Base-by-base conservation (phyloP, 257 asterid genomes). In the Gardenia jasminoides region DNA sequence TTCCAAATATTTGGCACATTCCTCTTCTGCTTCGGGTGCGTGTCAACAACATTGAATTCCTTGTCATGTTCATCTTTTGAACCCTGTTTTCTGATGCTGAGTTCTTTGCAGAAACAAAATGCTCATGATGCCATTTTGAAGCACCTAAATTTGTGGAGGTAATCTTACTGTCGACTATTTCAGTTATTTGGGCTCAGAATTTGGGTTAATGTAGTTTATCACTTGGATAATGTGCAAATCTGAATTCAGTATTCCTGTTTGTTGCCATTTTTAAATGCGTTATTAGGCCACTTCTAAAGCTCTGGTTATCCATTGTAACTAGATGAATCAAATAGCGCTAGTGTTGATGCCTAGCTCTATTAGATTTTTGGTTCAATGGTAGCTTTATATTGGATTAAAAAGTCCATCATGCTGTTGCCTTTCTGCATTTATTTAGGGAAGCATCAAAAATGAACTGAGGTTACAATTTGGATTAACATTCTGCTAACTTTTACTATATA, bases 1-100 rank as follows among this genome's bases (percentile, higher is more conserved):
- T 94, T 82, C 98, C 98, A 50, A 94, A 94, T 87, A 94, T 94
- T 81, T 94, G 98, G 97, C 97, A 92, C 81, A 72, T 91, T 79
- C 97, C 97, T 80, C 97, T 91, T 61, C 83, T 94, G 86, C 96
- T 94, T 80, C 94, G 87, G 93, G 97, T 91, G 78, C 70, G 93
- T 84, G 52, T 80, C 67, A 31, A 16, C 58, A 16, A 22, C 10
- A 39, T 61, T 22, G 19, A 28, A 17, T 12, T 70, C 28, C 30
- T 43, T 8, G 4, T 8, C 24, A 52, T 46, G 61, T 70, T 70
- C 11, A 71, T 47, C 28, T 59, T 17, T 64, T 66, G 68, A 43
- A 59, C 59, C 77, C 9, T 74, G 39, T 73, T 82, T 82, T 50
- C 78, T 78, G 68, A 80, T 79, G 65, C 15, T 61, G 26, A 28